These are phyloP conservation scores for Eremomyces bilateralis DNA, from an alignment of 495 filamentous ascomycete genomes.

Conservation along the genomic window DNA sequence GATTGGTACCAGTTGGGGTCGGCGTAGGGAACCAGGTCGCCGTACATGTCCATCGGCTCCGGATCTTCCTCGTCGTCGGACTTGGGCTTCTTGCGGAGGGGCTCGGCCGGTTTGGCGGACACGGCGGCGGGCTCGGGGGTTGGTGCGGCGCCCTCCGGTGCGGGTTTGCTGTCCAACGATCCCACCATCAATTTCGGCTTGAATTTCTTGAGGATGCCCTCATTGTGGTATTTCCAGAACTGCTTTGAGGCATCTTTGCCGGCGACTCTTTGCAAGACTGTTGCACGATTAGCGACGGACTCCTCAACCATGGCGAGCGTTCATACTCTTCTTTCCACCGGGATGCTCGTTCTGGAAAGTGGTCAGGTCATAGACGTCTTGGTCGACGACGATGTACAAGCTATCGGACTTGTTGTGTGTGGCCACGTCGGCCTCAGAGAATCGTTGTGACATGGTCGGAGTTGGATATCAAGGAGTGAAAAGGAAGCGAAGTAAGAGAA, in stretches of 20 bases:
- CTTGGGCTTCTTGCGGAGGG: no score
- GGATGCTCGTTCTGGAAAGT: conserved; percentile 89
- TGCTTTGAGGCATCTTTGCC: conserved; percentile 96
- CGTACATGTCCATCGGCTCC: conserved; percentile 53
- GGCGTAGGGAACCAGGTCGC: conserved; percentile 70
- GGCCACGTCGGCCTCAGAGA: conserved; percentile 65
- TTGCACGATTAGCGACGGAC: conserved; percentile 3
- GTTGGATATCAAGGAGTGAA: no score
- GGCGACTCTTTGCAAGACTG: conserved; percentile 72
- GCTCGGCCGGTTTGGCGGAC: conserved; percentile 23
- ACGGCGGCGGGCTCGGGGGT: conserved; percentile 24
- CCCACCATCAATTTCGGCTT: conserved; percentile 71
- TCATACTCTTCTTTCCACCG: conserved; percentile 89
- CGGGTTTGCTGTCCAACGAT: conserved; percentile 64
- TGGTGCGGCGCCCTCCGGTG: conserved; percentile 32
- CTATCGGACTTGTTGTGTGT: conserved; percentile 72
- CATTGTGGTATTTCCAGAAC: conserved; percentile 99
- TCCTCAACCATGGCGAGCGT: background rate
- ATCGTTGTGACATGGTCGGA: conserved; percentile 75
- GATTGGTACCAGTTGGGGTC: conserved; percentile 95
- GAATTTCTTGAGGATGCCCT: conserved; percentile 88
- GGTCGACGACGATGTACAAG: conserved; percentile 80
- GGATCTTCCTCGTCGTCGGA: conserved; percentile 33
- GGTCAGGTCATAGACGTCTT: conserved; percentile 91
- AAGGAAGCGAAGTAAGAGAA: no score